Evolutionary conservation across 495 filamentous ascomycete genomes (phyloP), one percentile per base, ranked within the genome.

Genomic region (Penicillium samsonianum): DNA sequence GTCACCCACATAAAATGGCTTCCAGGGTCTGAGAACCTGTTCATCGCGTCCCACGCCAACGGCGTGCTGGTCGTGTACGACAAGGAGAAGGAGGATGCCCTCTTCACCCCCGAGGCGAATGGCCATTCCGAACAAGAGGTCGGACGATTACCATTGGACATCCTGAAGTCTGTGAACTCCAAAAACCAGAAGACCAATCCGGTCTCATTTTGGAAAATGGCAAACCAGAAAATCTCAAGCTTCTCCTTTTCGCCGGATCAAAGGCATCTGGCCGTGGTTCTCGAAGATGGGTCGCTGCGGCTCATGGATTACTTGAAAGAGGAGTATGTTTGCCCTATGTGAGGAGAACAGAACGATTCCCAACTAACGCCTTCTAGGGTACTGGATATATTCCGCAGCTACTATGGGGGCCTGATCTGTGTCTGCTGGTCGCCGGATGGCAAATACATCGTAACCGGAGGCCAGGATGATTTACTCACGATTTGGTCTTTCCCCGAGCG

Each of bases 371-470:
- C 5, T 28, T 60, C 17, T 59, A 95, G 90, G 60, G 80, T 96
- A 11, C 76, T 92, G 40, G 90, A 96, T 64, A 73, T 96, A 23
- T 96, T 90, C 73, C 85, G 87, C 56, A 89, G 87, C 56, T 98
- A 96, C 74, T 98, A 97, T 64, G 94, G 95, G 45, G 93, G 90
- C 10, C 76, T 98, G 49, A 88, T 87, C 38, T 96, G 90, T 67
- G 91, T 96, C 10, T 95, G 90, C 75, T 98, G 95, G 95, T 96
- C 92, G 2, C 94, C 94, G 2, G 94, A 98, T 70, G 93, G 92
- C 57, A 92, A 94, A 68, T 98, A 97, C 73, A 86, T 98, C 31
- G 79, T 97, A 1, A 96, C 94, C 0, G 94, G 94, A 42, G 94
- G 94, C 2, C 95, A 97, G 68, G 94, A 98, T 65, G 95, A 98